Conservation (phyloP, 1,139 yeast genomes). For the Diutina scorzettiae region DNA sequence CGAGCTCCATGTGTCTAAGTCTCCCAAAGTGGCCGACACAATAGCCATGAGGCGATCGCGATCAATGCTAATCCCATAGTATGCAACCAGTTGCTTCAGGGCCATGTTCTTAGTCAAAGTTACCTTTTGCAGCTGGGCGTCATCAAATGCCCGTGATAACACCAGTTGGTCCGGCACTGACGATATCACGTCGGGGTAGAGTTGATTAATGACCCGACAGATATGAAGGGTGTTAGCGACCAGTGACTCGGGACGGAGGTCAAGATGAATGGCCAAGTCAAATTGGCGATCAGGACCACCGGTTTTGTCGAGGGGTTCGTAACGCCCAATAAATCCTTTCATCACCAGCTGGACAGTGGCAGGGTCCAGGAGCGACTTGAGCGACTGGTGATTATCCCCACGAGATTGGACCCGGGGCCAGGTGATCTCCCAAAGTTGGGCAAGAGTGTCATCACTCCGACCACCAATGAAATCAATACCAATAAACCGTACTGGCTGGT, state of each 20-base stretch:
- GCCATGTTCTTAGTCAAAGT: conserved; percentile 26
- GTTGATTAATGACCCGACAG: background rate
- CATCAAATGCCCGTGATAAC: conserved; percentile 30
- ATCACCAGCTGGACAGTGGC: conserved; percentile 45
- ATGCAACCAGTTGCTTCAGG: conserved; percentile 8
- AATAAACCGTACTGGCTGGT: conserved; percentile 33
- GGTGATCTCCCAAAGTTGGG: conserved; percentile 39
- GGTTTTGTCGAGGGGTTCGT: conserved; percentile 39
- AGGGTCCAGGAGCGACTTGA: conserved; percentile 38
- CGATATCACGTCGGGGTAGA: background rate
- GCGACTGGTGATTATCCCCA: conserved; percentile 88
- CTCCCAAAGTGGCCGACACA: conserved; percentile 9
- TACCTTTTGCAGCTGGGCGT: conserved; percentile 45
- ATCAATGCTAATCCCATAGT: conserved; percentile 19
- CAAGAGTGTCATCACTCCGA: conserved; percentile 14
- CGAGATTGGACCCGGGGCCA: conserved; percentile 46
- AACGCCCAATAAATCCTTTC: conserved; percentile 61
- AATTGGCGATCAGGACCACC: conserved; percentile 8
- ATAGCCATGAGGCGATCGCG: conserved; percentile 6
- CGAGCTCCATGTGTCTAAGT: conserved; percentile 18
- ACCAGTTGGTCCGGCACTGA: conserved; percentile 11
- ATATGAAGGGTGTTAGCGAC: conserved; percentile 7
- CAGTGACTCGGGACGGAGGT: conserved; percentile 7
- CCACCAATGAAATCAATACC: conserved; percentile 51
- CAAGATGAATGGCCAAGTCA: conserved; percentile 9